Evolutionary conservation across 164 flowering plant species (phyloP), one percentile per base, ranked within the genome.

Genomic region (Malania oleifera): DNA sequence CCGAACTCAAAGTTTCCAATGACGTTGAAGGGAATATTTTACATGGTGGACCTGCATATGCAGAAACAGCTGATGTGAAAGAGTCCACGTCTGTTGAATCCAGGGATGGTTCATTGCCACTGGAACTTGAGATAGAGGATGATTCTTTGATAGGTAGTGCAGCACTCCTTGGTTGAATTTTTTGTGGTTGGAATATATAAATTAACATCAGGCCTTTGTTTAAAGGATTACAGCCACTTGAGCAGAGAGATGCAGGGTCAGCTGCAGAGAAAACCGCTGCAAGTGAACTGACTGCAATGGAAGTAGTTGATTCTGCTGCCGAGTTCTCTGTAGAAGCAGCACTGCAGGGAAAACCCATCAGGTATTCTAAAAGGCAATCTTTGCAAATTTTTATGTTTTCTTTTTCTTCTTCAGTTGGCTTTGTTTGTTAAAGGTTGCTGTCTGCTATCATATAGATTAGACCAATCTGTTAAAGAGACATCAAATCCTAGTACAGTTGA

Each of bases 181-280:
- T 4, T 6, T 5, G 11, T 56, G n/a, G 26, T 43, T 44, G 15
- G 13, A 46, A 13, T 46, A 1, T 56, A 23, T 25, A 46, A 64
- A 53, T 29, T 68, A 45, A 74, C 28, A 27, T 43, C 60, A n/a
- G 68, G 31, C 61, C 66, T 73, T 46, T 59, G 57, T 67, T 70
- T 72, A 52, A 83, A 83, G 96, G 77, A 80, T 58, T 75, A 52
- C 84, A 80, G 87, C 78, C 65, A 27, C 56, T 34, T 7, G 66
- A 64, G 63, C 67, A 55, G 41, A 67, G 53, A 23, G 48, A 45
- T 54, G 57, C 54, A 22, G 65, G 22, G 43, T 56, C 59, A 46
- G 28, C 24, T 63, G 70, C 31, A 46, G 59, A 24, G 43, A 71
- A 66, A 53, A 47, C 50, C 62, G 44, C 60, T 52, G 24, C 38